A percentile compares a stretch with the other conserved stretches of the same genome.
phyloP scores from a whole-genome alignment of 2,329 filamentous ascomycete genomes.

The Botrytis tulipae region DNA sequence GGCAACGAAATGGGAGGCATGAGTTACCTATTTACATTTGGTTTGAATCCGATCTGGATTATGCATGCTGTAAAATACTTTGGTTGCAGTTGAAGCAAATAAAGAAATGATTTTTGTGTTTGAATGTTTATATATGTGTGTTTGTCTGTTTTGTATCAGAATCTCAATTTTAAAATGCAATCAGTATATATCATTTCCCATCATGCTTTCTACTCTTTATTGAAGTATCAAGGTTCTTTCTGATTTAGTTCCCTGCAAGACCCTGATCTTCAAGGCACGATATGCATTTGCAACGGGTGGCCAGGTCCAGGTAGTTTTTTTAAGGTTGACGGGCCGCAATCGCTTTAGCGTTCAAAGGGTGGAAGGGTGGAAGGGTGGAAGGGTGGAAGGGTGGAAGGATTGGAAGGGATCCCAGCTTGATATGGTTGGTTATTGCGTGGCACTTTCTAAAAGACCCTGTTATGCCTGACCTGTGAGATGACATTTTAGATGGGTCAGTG shows the following conservation, averaged over 20 bases:
- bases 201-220: background rate
- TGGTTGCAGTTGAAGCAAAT: background rate
- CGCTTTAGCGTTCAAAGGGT: background rate
- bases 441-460: background rate
- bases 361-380: background rate
- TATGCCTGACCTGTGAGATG: background rate
- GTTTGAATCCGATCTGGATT: background rate
- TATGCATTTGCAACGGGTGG: background rate
- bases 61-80: background rate
- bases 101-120: background rate
- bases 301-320: background rate
- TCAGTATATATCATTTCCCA: background rate
- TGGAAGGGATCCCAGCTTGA: background rate
- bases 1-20: background rate
- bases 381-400: background rate
- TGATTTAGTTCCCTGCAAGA: background rate
- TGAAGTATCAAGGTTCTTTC: background rate
- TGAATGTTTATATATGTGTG: background rate
- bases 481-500: background rate
- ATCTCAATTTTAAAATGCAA: background rate
- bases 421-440: background rate
- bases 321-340: background rate
- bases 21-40: background rate
- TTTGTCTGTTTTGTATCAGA: background rate
- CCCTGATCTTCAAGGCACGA: conserved; percentile 4